These are phyloP conservation scores for Baeospora myosura DNA, from an alignment of 1,284 basidiomycete species.

Conservation along the genomic window DNA sequence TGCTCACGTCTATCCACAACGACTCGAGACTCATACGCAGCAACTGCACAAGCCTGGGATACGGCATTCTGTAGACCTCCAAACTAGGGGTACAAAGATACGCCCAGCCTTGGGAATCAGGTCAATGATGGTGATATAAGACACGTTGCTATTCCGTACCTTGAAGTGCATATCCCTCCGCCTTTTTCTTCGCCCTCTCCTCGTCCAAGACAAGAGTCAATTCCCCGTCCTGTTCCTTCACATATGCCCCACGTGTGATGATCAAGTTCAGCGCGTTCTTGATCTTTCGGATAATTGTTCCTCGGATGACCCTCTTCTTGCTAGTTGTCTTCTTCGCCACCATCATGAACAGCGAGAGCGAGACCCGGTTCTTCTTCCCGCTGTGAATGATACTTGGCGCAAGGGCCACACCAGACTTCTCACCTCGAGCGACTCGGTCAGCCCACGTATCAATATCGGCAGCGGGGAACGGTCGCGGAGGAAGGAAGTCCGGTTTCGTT, in stretches of 20 bases:
- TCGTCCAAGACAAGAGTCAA: conserved; percentile 4
- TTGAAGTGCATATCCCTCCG: conserved; percentile 1
- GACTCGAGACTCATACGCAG: too few relatives aligned
- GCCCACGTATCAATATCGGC: conserved; percentile 10
- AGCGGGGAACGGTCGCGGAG: conserved; percentile 3
- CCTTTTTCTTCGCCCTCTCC: conserved; percentile 1
- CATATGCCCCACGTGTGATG: conserved; percentile 6
- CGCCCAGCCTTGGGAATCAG: too few relatives aligned
- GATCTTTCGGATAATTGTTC: conserved; percentile 9
- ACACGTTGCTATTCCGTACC: conserved; percentile 2
- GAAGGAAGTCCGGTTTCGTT: conserved; percentile 3
- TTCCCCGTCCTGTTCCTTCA: conserved; percentile 9
- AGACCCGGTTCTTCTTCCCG: not conserved
- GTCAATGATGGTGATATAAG: not conserved
- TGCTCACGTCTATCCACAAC: too few relatives aligned
- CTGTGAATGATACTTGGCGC: not conserved
- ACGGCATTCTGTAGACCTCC: too few relatives aligned
- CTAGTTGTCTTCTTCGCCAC: conserved; percentile 10
- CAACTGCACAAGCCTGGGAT: too few relatives aligned
- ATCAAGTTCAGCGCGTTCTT: conserved; percentile 9
- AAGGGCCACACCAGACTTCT: not conserved
- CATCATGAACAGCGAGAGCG: conserved; percentile 6
- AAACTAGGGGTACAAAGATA: too few relatives aligned
- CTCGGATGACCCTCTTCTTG: conserved; percentile 10
- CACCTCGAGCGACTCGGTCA: conserved; percentile 8